Evolutionary conservation across 2,329 filamentous ascomycete genomes (phyloP).

Genomic region (Pseudogymnoascus destructans): DNA sequence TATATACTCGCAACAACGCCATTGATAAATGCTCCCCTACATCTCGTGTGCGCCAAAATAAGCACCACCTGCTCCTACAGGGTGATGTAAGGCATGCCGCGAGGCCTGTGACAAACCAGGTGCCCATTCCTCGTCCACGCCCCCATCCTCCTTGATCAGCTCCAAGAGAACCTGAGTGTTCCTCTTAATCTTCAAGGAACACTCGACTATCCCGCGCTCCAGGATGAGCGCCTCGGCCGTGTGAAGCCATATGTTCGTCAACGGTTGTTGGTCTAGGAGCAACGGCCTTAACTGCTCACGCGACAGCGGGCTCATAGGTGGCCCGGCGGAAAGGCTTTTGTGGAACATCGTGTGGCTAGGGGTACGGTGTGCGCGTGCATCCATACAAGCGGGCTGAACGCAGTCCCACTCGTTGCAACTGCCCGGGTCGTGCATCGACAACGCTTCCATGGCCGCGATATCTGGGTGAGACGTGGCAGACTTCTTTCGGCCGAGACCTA

Average conservation of each 20-base stretch:
- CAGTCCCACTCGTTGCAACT: conserved; percentile 27
- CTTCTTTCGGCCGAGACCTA: conserved; percentile 44
- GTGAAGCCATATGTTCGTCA: conserved; percentile 49
- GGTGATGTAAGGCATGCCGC: conserved; percentile 8
- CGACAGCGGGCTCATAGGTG: conserved; percentile 44
- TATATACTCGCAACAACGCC: conserved; percentile 17
- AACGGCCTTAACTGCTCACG: conserved; percentile 38
- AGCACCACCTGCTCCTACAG: background rate
- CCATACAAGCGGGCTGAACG: conserved; percentile 23
- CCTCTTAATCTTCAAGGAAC: conserved; percentile 47
- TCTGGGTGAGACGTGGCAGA: conserved; percentile 22
- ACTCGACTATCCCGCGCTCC: conserved; percentile 43
- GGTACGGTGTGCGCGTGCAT: conserved; percentile 10
- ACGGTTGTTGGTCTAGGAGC: conserved; percentile 40
- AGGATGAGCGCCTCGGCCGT: conserved; percentile 51
- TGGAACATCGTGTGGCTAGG: conserved; percentile 34
- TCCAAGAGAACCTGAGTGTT: conserved; percentile 50
- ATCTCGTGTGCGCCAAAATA: conserved; percentile 9
- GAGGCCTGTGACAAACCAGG: conserved; percentile 14
- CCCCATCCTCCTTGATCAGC: conserved; percentile 49
- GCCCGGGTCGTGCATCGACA: conserved; percentile 17
- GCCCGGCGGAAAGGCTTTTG: conserved; percentile 46
- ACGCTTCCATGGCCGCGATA: conserved; percentile 16
- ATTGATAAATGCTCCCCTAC: conserved; percentile 15
- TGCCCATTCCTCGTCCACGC: conserved; percentile 46